Conservation (phyloP, 208 protist species). For the Leishmania mexicana region DNA sequence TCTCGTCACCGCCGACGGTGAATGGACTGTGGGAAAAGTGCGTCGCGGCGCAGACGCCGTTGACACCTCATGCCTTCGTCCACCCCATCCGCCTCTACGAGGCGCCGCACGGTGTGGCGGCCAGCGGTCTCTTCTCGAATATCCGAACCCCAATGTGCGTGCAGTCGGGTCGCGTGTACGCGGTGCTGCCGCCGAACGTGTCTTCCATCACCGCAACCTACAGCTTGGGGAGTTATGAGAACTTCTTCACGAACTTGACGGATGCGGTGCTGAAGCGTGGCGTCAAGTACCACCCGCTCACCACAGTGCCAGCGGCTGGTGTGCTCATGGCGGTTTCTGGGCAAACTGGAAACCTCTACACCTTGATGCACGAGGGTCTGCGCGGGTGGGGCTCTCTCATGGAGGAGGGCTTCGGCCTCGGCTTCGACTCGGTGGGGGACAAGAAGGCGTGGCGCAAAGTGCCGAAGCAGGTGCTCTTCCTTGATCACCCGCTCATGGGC, state of each 20-base stretch:
- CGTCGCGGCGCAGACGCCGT: slow-evolving; percentile 14
- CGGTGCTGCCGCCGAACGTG: slow-evolving; percentile 11
- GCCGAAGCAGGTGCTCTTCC: slow-evolving; percentile 26
- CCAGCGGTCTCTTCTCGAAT: slow-evolving; percentile 19
- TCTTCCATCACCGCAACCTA: slow-evolving; percentile 20
- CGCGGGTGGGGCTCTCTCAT: slow-evolving; percentile 15
- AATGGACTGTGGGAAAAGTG: slow-evolving; percentile 21
- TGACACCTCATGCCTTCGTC: slow-evolving; percentile 8
- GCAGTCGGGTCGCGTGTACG: slow-evolving; percentile 34
- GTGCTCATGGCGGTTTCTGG: slow-evolving; percentile 21
- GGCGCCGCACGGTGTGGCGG: slow-evolving; percentile 3
- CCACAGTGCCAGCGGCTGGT: slow-evolving; percentile 27
- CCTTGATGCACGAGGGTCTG: slow-evolving; percentile 26
- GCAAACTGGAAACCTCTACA: slow-evolving; percentile 13
- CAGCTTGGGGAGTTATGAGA: slow-evolving; percentile 10
- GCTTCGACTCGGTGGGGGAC: slow-evolving; percentile 14
- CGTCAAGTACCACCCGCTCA: slow-evolving; percentile 36
- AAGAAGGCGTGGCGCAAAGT: slow-evolving; percentile 18
- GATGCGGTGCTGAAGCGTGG: slow-evolving; percentile 22
- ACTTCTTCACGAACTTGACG: slow-evolving; percentile 28
- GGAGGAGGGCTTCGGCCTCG: slow-evolving; percentile 19
- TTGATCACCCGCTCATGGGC: slow-evolving; percentile 23
- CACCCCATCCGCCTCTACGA: slow-evolving; percentile 22
- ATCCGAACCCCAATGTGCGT: slow-evolving; percentile 35
- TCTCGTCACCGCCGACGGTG: slow-evolving; percentile 14